These are phyloP conservation scores for Mycogone perniciosa DNA, from an alignment of 2,329 filamentous ascomycete species.

Conservation along the genomic window DNA sequence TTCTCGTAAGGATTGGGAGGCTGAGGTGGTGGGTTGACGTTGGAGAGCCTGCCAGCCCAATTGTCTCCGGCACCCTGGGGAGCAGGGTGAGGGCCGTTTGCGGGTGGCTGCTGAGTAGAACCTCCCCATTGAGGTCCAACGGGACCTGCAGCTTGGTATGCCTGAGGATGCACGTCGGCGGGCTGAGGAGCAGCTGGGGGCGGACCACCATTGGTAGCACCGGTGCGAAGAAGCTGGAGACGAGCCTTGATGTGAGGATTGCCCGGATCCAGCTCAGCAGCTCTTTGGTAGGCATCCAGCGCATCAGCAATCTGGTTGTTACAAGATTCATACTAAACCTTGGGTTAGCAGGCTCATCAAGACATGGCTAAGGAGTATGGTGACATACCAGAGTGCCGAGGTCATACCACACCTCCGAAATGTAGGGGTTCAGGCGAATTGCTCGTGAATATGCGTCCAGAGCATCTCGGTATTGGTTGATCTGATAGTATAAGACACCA, in stretches of 20 bases:
- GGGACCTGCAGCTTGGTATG: constrained; percentile 79
- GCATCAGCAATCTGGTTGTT: constrained; percentile 98
- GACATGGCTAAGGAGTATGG: neutral
- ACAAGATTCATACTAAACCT: constrained; percentile 81
- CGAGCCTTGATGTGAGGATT: constrained; percentile 97
- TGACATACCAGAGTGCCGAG: constrained; percentile 80
- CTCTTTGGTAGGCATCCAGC: constrained; percentile 88
- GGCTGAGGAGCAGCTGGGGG: constrained; percentile 80
- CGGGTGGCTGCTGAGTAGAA: constrained; percentile 52
- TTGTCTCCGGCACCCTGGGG: constrained; percentile 51
- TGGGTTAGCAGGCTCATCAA: constrained; percentile 24
- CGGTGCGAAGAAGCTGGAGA: constrained; percentile 79
- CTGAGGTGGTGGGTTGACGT: constrained; percentile 70
- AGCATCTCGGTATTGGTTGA: constrained; percentile 98
- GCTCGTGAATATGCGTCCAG: constrained; percentile 95
- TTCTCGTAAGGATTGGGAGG: constrained; percentile 78
- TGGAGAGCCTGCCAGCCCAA: constrained; percentile 62
- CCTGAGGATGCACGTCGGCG: constrained; percentile 91
- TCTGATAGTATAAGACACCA: constrained; percentile 97
- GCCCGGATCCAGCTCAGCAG: constrained; percentile 84
- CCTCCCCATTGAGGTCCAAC: constrained; percentile 87
- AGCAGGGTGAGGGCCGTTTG: constrained; percentile 55
- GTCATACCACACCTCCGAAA: constrained; percentile 99
- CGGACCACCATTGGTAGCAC: constrained; percentile 64
- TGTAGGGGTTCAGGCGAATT: constrained; percentile 94